phyloP scores from a whole-genome alignment of 371 early-diverging fungal genomes.

The Gilbertella persicaria region DNA sequence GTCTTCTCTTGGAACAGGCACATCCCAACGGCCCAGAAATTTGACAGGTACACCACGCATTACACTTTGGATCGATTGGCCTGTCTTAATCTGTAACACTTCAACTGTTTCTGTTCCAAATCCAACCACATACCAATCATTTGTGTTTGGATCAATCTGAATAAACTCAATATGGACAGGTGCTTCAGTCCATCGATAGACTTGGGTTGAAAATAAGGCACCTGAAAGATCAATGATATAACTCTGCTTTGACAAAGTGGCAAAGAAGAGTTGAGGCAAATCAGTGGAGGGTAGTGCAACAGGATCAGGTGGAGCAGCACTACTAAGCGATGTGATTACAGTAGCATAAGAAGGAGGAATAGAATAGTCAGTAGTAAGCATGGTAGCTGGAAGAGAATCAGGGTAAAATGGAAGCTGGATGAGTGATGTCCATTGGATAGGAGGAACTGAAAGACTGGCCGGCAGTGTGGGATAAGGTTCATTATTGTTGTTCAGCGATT shows the following conservation, averaged over 20 bases:
- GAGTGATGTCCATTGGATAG: slow-evolving; percentile 47
- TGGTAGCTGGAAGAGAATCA: slow-evolving; percentile 34
- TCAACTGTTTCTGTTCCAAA: slow-evolving; percentile 40
- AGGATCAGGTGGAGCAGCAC: slow-evolving; percentile 33
- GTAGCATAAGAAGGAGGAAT: slow-evolving; percentile 48
- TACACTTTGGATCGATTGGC: slow-evolving; percentile 27
- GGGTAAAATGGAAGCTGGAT: slow-evolving; percentile 50
- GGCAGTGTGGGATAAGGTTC: slow-evolving; percentile 17
- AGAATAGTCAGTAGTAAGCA: slow-evolving; percentile 38
- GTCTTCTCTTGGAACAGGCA: background rate
- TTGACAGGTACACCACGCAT: slow-evolving; percentile 42
- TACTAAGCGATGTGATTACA: slow-evolving; percentile 30
- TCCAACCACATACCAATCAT: slow-evolving; percentile 43
- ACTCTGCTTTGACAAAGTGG: slow-evolving; percentile 44
- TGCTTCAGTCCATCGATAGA: slow-evolving; percentile 38
- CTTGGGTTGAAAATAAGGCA: slow-evolving; percentile 39
- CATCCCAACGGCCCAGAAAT: slow-evolving; percentile 38
- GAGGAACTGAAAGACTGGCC: slow-evolving; percentile 20
- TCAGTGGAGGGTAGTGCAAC: slow-evolving; percentile 41
- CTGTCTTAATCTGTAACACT: slow-evolving; percentile 32
- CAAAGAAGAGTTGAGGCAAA: slow-evolving; percentile 48
- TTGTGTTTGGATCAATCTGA: slow-evolving; percentile 4
- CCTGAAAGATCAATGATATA: slow-evolving; percentile 44
- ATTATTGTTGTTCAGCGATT: background rate
- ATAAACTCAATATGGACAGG: slow-evolving; percentile 46